A percentile compares a stretch with the other conserved stretches of the same genome.
phyloP scores from a whole-genome alignment of 1,284 basidiomycete genomes.

The Xerocomus minutiporus region DNA sequence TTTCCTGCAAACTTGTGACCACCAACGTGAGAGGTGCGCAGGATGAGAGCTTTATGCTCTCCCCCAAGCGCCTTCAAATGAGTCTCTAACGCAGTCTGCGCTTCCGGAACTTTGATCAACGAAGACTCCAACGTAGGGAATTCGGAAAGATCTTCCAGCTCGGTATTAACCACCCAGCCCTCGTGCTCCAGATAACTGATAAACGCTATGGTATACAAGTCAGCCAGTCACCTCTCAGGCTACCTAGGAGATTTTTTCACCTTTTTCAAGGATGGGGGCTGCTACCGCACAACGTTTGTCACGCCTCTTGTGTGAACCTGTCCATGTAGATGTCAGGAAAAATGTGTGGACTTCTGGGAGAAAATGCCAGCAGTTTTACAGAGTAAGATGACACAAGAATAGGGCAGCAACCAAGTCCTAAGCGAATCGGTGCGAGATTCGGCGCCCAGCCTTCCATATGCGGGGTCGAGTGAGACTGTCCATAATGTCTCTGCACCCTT shows the following conservation, averaged over 20 bases:
- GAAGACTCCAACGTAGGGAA: conserved; percentile 52
- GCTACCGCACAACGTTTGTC: conserved; percentile 88
- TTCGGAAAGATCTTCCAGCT: conserved; percentile 63
- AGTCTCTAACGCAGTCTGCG: conserved; percentile 35
- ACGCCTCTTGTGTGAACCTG: conserved; percentile 87
- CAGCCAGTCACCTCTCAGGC: not conserved
- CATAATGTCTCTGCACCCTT: conserved; percentile 71
- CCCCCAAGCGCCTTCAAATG: conserved; percentile 50
- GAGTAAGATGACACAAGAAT: conserved; percentile 71
- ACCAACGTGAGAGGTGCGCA: conserved; percentile 85
- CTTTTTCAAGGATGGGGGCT: conserved; percentile 76
- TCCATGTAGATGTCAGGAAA: conserved; percentile 6
- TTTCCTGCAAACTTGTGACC: conserved; percentile 92
- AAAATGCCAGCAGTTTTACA: conserved; percentile 49
- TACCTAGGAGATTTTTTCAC: conserved; percentile 34
- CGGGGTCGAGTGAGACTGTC: conserved; percentile 57
- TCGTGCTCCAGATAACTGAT: conserved; percentile 54
- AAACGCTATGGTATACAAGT: conserved; percentile 45
- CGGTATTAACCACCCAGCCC: conserved; percentile 73
- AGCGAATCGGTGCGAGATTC: conserved; percentile 43
- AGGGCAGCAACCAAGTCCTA: conserved; percentile 71
- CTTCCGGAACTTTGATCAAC: conserved; percentile 38
- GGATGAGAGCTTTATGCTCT: conserved; percentile 64
- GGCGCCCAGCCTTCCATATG: conserved; percentile 43
- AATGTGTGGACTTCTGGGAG: not conserved